A percentile compares a stretch with the other conserved stretches of the same genome.
Conservation (phyloP, 202 grass and related monocot species). For the Zoysia matrella region DNA sequence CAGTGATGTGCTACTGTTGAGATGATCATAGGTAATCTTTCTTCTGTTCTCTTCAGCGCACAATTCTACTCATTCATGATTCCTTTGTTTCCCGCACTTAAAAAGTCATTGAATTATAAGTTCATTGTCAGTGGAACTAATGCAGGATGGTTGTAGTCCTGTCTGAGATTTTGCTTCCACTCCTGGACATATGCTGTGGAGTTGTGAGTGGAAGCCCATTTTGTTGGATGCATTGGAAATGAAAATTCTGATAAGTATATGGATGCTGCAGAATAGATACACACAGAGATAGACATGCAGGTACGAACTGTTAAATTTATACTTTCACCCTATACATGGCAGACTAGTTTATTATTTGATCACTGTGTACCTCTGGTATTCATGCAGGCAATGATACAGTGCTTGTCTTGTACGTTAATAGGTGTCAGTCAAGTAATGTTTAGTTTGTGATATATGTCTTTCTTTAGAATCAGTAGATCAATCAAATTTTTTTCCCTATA, state of each 20-base stretch:
- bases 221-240: slow-evolving; percentile 16
- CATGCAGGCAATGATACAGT: slow-evolving; percentile 11
- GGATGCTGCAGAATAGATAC: slow-evolving; percentile 23
- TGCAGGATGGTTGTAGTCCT: slow-evolving; percentile 20
- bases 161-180: slow-evolving; percentile 27
- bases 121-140: slow-evolving; percentile 5
- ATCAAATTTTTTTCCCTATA: neutral
- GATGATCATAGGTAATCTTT: neutral
- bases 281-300: slow-evolving; percentile 2
- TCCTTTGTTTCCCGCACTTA: slow-evolving; percentile 22
- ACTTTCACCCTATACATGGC: neutral
- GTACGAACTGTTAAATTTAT: slow-evolving; percentile 13
- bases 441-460: slow-evolving; percentile 11
- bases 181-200: slow-evolving; percentile 23
- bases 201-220: slow-evolving; percentile 7
- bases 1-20: slow-evolving; percentile 42
- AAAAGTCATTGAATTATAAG: slow-evolving; percentile 3
- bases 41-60: neutral
- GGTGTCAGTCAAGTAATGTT: slow-evolving; percentile 21
- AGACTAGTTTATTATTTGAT: neutral
- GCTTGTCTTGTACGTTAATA: slow-evolving; percentile 8
- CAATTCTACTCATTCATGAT: neutral
- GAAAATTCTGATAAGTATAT: slow-evolving; percentile 18
- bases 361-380: neutral
- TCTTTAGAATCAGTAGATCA: neutral